Base-by-base conservation (phyloP, 2,329 filamentous ascomycete genomes). In the Cytospora piceicola region DNA sequence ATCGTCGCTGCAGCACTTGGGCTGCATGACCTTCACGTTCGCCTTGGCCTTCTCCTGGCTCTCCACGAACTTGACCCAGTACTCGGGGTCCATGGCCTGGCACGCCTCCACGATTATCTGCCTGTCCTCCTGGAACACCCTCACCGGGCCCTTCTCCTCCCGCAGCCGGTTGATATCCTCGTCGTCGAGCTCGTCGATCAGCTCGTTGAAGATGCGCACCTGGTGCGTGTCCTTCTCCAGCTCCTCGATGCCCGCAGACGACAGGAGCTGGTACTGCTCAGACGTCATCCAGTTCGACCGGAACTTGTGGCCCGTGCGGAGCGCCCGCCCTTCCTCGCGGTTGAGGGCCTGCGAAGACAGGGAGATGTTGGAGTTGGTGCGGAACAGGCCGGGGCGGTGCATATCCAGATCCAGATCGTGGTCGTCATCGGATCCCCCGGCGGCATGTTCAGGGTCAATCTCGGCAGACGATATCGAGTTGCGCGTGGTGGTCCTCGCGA, bases 21-120 rank as follows among this genome's bases (percentile, higher is more conserved):
- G 58, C 29, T 66, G 72, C 30, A 71, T 61, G 27, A 77, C 70
- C 60, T 76, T 77, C 24, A 84, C 80, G 70, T 88, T 88, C 14
- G 81, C 83, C 64, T 81, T 78, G 7, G 85, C 83, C 76, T 87
- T 87, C 71, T 85, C 79, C 76, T 88, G 87, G 46, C 83, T 80
- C 75, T 90, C 86, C 29, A 84, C 82, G 72, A 93, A 86, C 9
- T 78, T 77, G 58, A 84, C 83, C 84, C 91, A 86, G 74, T 90
- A 83, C 68, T 88, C 85, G 0, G 88, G 87, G 69, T 93, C 91
- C 32, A 84, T 82, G 6, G 85, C 85, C 22, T 85, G 80, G 69
- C 89, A 73, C 58, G 76, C 72, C 67, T 78, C 77, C 51, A 83
- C 74, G 24, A 88, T 79, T 61, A 83, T 73, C 20, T 83, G 81